Percentiles rank a stretch among this genome's conserved stretches.
Conservation (phyloP, 1,139 yeast species). For the Spathaspora sp. region DNA sequence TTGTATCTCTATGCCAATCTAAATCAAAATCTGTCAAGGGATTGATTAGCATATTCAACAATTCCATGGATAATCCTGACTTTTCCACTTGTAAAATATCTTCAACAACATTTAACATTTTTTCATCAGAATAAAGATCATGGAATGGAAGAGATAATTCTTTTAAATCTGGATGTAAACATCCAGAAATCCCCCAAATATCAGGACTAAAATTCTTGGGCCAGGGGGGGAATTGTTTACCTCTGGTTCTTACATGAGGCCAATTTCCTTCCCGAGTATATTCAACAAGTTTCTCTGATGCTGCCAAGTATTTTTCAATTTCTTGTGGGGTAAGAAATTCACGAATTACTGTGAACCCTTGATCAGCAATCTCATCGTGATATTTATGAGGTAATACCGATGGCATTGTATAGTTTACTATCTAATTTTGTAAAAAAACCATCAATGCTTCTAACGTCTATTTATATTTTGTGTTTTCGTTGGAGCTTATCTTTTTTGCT, state of each 20-base stretch:
- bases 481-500: not conserved
- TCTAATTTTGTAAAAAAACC: not conserved
- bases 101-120: slow-evolving; percentile 40
- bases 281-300: slow-evolving; percentile 44
- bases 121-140: slow-evolving; percentile 43
- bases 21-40: slow-evolving; percentile 56
- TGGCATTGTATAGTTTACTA: slow-evolving; percentile 14
- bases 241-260: slow-evolving; percentile 53
- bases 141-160: slow-evolving; percentile 43
- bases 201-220: slow-evolving; percentile 54
- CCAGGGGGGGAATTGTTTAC: slow-evolving; percentile 64
- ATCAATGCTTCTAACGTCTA: not conserved
- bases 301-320: slow-evolving; percentile 33
- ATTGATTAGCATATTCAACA: slow-evolving; percentile 56
- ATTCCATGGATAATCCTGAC: slow-evolving; percentile 47
- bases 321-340: slow-evolving; percentile 44
- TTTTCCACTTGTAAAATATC: slow-evolving; percentile 46
- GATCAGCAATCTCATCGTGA: slow-evolving; percentile 38
- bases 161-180: slow-evolving; percentile 50
- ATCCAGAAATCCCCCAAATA: slow-evolving; percentile 56
- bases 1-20: slow-evolving; percentile 59
- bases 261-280: slow-evolving; percentile 52
- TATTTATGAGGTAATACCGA: slow-evolving; percentile 14
- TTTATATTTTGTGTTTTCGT: not conserved
- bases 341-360: slow-evolving; percentile 47